Percentiles rank a stretch among this genome's conserved stretches.
These are phyloP conservation scores for Pseudofabraea citricarpa DNA, from an alignment of 2,329 filamentous ascomycete genomes.

Conservation along the genomic window DNA sequence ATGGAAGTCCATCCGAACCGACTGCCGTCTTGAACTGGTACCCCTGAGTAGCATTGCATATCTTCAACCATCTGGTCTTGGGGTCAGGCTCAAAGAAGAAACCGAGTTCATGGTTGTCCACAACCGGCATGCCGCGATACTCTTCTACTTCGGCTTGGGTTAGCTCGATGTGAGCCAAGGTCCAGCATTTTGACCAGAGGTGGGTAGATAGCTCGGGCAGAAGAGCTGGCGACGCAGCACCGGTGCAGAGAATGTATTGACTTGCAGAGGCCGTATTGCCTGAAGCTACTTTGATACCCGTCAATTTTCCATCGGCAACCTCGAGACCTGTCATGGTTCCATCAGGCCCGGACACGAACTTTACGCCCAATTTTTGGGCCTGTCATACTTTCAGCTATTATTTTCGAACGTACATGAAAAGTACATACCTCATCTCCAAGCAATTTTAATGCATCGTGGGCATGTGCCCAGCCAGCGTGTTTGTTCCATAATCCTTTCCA, in stretches of 20 bases:
- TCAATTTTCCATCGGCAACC: constrained; percentile 30
- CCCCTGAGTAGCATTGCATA: constrained; percentile 40
- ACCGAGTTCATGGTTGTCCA: constrained; percentile 44
- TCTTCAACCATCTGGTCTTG: constrained; percentile 41
- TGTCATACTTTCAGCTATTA: too few relatives aligned
- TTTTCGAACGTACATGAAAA: too few relatives aligned
- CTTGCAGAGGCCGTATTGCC: constrained; percentile 28
- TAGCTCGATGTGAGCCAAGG: constrained; percentile 44
- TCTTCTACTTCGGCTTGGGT: constrained; percentile 39
- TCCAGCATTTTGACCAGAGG: constrained; percentile 41
- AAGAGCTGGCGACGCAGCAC: constrained; percentile 38
- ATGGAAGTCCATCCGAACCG: constrained; percentile 25
- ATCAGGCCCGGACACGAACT: constrained; percentile 5
- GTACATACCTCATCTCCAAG: constrained; percentile 28
- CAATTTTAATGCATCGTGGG: constrained; percentile 35
- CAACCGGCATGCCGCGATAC: constrained; percentile 43
- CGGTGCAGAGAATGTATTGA: constrained; percentile 38
- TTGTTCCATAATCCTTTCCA: constrained; percentile 46
- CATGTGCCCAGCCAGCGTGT: constrained; percentile 42
- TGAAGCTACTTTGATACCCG: constrained; percentile 31
- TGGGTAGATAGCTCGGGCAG: constrained; percentile 34
- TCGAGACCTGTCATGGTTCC: constrained; percentile 15
- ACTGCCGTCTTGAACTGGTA: constrained; percentile 30
- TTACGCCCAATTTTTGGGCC: constrained; percentile 6
- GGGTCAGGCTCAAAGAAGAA: constrained; percentile 51